These are phyloP conservation scores for Talaromyces albobiverticillius DNA, from an alignment of 2,329 filamentous ascomycete genomes.

Conservation along the genomic window DNA sequence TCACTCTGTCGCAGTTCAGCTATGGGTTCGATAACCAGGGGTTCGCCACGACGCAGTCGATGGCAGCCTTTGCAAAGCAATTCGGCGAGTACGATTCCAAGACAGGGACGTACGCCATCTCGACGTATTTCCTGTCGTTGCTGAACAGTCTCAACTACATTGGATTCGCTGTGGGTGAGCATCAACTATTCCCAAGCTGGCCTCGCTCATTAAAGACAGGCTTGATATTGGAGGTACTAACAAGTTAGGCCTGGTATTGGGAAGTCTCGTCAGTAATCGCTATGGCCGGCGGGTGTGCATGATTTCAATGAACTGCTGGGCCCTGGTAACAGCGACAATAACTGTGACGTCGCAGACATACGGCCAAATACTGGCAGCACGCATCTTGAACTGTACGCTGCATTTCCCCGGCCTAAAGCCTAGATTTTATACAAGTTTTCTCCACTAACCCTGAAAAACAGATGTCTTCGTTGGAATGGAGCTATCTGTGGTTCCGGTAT, in stretches of 20 bases:
- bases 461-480: constrained; percentile 16
- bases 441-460: neutral
- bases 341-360: neutral
- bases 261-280: neutral
- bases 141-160: neutral
- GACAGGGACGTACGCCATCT: neutral
- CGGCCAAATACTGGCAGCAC: neutral
- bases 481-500: neutral
- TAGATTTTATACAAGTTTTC: neutral
- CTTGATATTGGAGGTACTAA: too few relatives aligned
- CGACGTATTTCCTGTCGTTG: neutral
- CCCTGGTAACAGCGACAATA: neutral
- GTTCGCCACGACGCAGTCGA: neutral
- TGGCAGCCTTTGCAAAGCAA: neutral
- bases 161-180: neutral
- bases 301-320: neutral
- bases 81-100: neutral
- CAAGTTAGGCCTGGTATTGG: neutral
- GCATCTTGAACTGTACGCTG: neutral
- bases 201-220: too few relatives aligned
- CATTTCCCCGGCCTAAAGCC: neutral
- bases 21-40: neutral
- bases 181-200: neutral
- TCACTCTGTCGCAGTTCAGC: constrained; percentile 17
- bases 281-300: neutral